Percentiles rank a stretch among this genome's conserved stretches.
These are phyloP conservation scores for Rhodotorula paludigena DNA, from an alignment of 768 basidiomycete species.

Conservation along the genomic window DNA sequence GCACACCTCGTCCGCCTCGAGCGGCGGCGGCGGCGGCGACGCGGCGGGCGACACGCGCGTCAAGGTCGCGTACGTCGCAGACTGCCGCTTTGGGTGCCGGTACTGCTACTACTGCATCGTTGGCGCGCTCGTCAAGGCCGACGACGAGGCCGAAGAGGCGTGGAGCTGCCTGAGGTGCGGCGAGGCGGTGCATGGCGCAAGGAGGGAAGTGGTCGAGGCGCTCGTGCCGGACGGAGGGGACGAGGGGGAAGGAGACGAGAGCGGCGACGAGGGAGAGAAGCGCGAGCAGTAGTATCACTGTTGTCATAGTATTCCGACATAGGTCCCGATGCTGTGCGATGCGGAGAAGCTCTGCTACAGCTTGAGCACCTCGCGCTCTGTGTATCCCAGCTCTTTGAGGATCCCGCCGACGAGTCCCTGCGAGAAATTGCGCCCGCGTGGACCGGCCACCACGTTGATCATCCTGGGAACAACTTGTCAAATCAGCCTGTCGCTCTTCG, in stretches of 20 bases:
- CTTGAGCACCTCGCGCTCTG: slow-evolving; percentile 32
- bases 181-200: slow-evolving; percentile 13
- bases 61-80: slow-evolving; percentile 62
- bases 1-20: slow-evolving; percentile 28
- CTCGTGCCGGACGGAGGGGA: not conserved
- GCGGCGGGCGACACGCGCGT: slow-evolving; percentile 54
- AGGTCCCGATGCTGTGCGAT: not conserved
- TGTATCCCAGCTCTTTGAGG: slow-evolving; percentile 35
- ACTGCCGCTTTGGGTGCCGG: slow-evolving; percentile 72
- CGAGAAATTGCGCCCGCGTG: slow-evolving; percentile 32
- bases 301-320: not conserved
- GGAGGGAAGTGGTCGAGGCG: not conserved
- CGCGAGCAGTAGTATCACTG: slow-evolving; percentile 5
- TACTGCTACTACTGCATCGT: slow-evolving; percentile 95
- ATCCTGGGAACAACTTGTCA: slow-evolving; percentile 29
- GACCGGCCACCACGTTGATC: slow-evolving; percentile 37
- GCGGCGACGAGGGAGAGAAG: slow-evolving; percentile 32
- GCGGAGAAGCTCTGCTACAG: slow-evolving; percentile 11
- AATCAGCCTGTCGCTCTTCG: not conserved
- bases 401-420: slow-evolving; percentile 38
- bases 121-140: slow-evolving; percentile 63
- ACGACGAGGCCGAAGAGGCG: slow-evolving; percentile 34
- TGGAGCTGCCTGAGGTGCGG: slow-evolving; percentile 41
- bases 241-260: slow-evolving; percentile 14
- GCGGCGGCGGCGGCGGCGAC: slow-evolving; percentile 45